Evolutionary conservation across 2,329 filamentous ascomycete species (phyloP).

Genomic region (Colletotrichum coccodes): DNA sequence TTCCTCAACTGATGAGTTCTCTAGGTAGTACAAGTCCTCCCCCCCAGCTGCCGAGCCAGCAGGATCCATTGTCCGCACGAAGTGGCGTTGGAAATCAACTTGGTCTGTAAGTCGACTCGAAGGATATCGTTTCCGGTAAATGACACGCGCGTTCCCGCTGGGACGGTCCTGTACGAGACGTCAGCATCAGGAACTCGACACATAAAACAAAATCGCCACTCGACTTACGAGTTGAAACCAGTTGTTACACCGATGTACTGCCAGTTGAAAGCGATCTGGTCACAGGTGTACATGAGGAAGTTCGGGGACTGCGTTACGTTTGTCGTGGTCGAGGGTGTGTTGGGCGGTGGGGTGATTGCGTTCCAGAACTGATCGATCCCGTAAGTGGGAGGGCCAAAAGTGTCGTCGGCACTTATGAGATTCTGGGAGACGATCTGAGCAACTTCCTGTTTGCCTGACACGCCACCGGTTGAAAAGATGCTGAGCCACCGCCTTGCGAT

Average conservation of each 20-base stretch:
- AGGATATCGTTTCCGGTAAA: constrained; percentile 26
- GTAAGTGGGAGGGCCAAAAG: not conserved
- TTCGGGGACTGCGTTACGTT: constrained; percentile 10
- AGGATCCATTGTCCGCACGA: constrained; percentile 15
- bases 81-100: constrained; percentile 20
- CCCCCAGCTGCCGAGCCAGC: not conserved
- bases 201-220: fast-evolving
- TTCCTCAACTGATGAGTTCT: too few species aligned
- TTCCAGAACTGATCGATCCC: constrained; percentile 17
- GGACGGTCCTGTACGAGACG: not conserved
- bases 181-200: constrained; percentile 43
- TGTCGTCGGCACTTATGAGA: constrained; percentile 21
- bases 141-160: not conserved
- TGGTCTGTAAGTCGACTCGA: not conserved
- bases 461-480: constrained; percentile 8
- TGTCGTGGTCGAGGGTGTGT: not conserved
- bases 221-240: constrained; percentile 11
- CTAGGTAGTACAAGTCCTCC: not conserved
- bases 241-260: constrained; percentile 4
- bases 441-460: constrained; percentile 11
- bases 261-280: constrained; percentile 26
- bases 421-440: constrained; percentile 10
- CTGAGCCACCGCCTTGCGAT: constrained; percentile 22
- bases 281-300: constrained; percentile 18
- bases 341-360: not conserved